Evolutionary conservation across 2,329 filamentous ascomycete species (phyloP), one percentile per base, ranked within the genome.

Genomic region (Hymenoscyphus albidus): DNA sequence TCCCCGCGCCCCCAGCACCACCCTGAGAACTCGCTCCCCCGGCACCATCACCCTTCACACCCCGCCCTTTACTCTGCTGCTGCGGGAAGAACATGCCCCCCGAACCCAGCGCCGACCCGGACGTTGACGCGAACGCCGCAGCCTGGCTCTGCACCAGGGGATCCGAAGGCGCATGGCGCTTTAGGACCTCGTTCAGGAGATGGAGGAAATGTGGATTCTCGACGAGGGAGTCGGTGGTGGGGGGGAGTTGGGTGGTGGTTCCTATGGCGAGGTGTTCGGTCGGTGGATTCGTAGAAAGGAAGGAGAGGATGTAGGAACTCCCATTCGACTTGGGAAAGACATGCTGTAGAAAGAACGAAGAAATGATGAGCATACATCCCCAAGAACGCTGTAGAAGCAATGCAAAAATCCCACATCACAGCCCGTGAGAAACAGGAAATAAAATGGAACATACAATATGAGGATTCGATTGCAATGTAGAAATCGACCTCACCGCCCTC

Each of bases 141-240:
- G 86, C 87, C 72, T 89, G 85, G 9, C 79, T 78, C 64, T 79
- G 75, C 0, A 89, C 77, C 39, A 78, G 78, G 4, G 83, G 82
- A 64, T 89, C 87, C n/a, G 81, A 69, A 56, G 81, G 78, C 2
- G 85, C 86, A 67, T 88, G 77, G 62, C 82, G 77, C 1, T 76
- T 74, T 22, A 89, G 78, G 0, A 88, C 84, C 16, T 83, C 77
- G 70, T 86, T 80, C 27, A 89, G 79, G 60, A 89, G 83, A 10
- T 77, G 72, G n/a, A 86, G 73, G 73, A 90, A 90, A 27, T 77
- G 75, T 10, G 77, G 80, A 73, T 90, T 90, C 71, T 85, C 82
- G 27, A 74, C 77, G 71, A 90, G 88, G 27, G 84, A 82, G 48
- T 78, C 76, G 3, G 88, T 85, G 0, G 85, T 88, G 0, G 87